phyloP scores from a whole-genome alignment of 805 yeast species.

The Candida chauliodis region DNA sequence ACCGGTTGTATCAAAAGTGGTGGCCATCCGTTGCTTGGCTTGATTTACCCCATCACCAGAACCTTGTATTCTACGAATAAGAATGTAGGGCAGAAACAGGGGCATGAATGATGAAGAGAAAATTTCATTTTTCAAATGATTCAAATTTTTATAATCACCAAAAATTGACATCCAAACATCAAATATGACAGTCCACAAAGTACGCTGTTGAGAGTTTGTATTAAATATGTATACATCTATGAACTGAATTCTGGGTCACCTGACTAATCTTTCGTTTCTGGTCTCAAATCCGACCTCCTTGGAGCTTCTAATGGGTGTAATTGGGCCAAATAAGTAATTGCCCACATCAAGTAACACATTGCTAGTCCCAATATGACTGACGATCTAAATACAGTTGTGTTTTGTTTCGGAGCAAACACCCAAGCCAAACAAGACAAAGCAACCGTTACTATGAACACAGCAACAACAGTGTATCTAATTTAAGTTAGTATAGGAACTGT shows the following conservation, averaged over 20 bases:
- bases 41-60: constrained; percentile 59
- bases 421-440: constrained; percentile 67
- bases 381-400: constrained; percentile 46
- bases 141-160: too few species aligned
- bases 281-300: constrained; percentile 84
- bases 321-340: constrained; percentile 83
- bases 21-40: constrained; percentile 39
- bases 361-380: constrained; percentile 60
- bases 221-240: too few species aligned
- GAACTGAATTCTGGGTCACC: too few species aligned
- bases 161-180: too few species aligned
- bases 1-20: constrained; percentile 49
- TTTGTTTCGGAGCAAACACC: constrained; percentile 81
- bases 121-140: too few species aligned
- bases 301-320: constrained; percentile 91
- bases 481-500: constrained; percentile 10
- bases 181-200: too few species aligned
- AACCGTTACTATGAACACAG: constrained; percentile 57
- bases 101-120: constrained; percentile 25
- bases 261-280: constrained; percentile 45
- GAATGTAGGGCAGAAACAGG: constrained; percentile 63
- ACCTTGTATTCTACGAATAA: constrained; percentile 52
- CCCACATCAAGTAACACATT: constrained; percentile 88
- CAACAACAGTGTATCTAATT: constrained; percentile 65
- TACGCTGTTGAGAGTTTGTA: too few species aligned